Percentiles rank a stretch among this genome's conserved stretches.
These are phyloP conservation scores for Trichoderma breve DNA, from an alignment of 2,329 filamentous ascomycete species.

Conservation along the genomic window DNA sequence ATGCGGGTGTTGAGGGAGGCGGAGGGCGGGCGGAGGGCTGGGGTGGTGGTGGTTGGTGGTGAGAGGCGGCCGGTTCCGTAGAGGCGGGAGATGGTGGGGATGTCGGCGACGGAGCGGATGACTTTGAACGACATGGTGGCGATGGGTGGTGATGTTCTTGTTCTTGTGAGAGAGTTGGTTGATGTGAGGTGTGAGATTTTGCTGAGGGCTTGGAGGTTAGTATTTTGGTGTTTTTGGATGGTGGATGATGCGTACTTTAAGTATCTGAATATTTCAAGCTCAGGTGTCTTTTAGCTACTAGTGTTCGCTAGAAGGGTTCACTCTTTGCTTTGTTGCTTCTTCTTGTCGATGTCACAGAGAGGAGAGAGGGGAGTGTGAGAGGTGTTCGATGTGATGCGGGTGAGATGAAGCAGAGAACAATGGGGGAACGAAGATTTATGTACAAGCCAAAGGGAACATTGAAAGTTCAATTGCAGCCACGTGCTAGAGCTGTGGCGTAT, in stretches of 20 bases:
- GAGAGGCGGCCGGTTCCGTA: conserved; percentile 52
- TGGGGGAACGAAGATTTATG: not conserved
- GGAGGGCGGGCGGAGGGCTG: conserved; percentile 37
- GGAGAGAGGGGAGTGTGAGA: not conserved
- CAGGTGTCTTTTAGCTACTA: not conserved
- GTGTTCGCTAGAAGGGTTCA: too few relatives aligned
- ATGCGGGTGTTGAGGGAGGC: conserved; percentile 66
- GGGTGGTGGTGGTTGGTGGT: not conserved
- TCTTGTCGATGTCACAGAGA: not conserved
- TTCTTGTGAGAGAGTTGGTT: not conserved
- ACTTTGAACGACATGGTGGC: not conserved
- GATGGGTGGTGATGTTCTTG: not conserved
- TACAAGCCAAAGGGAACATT: too few relatives aligned
- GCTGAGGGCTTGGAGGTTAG: not conserved
- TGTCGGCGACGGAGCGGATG: conserved; percentile 42
- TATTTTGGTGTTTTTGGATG: not conserved
- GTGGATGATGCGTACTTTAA: not conserved
- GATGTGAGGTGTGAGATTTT: not conserved
- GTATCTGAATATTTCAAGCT: not conserved
- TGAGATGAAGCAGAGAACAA: not conserved
- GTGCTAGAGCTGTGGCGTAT: not conserved
- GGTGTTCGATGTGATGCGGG: not conserved
- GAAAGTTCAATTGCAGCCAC: not conserved
- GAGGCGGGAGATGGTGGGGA: conserved; percentile 62
- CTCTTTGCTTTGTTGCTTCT: too few relatives aligned